Conservation (phyloP, 2,329 filamentous ascomycete species). For the Ophiobolus disseminans region DNA sequence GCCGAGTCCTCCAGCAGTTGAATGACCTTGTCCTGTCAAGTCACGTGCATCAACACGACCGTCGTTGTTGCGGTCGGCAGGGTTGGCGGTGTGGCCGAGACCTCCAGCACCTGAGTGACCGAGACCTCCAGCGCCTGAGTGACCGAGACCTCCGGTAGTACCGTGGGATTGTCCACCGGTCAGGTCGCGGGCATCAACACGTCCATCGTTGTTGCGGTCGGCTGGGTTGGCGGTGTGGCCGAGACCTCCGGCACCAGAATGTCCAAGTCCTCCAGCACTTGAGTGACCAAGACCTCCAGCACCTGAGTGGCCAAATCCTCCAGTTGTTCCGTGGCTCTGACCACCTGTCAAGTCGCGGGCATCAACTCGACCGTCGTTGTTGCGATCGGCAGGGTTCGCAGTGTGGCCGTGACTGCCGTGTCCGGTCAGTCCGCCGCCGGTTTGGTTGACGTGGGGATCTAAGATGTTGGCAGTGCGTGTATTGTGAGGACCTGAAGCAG, state of each 20-base stretch:
- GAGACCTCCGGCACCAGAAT: neutral
- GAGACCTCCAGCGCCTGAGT: neutral
- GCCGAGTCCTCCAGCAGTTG: neutral
- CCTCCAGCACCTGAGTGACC: neutral
- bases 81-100: slow-evolving; percentile 1
- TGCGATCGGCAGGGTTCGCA: neutral
- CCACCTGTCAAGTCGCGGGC: neutral
- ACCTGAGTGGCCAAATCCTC: neutral
- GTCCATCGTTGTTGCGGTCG: slow-evolving; percentile 2
- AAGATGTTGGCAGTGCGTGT: neutral
- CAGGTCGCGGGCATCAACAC: neutral
- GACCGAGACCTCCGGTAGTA: neutral
- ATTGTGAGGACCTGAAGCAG: neutral
- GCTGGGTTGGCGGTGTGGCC: slow-evolving; percentile 1
- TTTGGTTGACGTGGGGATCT: neutral
- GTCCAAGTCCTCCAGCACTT: neutral
- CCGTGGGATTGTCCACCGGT: neutral
- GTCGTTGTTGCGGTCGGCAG: slow-evolving; percentile 2
- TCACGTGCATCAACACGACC: slow-evolving; percentile 3
- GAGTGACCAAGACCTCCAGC: neutral
- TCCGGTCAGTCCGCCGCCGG: neutral
- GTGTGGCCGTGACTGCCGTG: neutral
- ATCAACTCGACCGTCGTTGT: neutral
- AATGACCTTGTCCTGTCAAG: neutral
- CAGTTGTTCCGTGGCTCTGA: neutral